Evolutionary conservation across 176 grass and related monocot species (phyloP), one percentile per base, ranked within the genome.

Genomic region (Carex myosuroides): DNA sequence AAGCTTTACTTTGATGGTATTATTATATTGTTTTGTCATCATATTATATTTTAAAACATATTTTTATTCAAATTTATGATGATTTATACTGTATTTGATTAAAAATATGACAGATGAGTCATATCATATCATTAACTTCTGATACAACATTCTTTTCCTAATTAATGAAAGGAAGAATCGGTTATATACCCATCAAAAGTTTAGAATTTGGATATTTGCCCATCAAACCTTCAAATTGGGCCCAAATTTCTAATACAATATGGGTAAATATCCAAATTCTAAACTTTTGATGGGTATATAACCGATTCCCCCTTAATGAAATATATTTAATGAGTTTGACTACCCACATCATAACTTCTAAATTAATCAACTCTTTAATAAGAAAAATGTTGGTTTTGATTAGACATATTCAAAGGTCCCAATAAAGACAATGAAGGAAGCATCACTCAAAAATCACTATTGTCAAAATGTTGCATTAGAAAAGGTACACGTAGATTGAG

Each of bases 281-380:
- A n/a, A n/a, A n/a, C n/a, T n/a, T n/a, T n/a, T n/a, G n/a, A n/a
- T n/a, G n/a, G n/a, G n/a, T n/a, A n/a, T n/a, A n/a, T n/a, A n/a
- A n/a, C n/a, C n/a, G n/a, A n/a, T n/a, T n/a, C n/a, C n/a, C n/a
- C n/a, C n/a, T 16, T 2, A 57, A 78, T 56, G 46, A 50, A 54
- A 76, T 55, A 76, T 30, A 57, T 77, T 33, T 78, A 52, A 24
- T 78, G 13, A 78, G 13, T 78, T 78, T 78, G 52, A 78, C 52
- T 32, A 17, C 17, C 8, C 7, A 32, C 32, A 13, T 57, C 52
- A 57, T 75, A 30, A 54, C 73, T 35, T 78, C 7, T 78, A 14
- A 56, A 78, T 57, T 56, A 56, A 56, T 56, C 24, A 77, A 77
- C 24, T 56, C 73, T 14, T 77, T 55, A 8, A 78, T 17, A 52